Base-by-base conservation (phyloP, 2,329 filamentous ascomycete species). In the Dactylellina haptotyla region DNA sequence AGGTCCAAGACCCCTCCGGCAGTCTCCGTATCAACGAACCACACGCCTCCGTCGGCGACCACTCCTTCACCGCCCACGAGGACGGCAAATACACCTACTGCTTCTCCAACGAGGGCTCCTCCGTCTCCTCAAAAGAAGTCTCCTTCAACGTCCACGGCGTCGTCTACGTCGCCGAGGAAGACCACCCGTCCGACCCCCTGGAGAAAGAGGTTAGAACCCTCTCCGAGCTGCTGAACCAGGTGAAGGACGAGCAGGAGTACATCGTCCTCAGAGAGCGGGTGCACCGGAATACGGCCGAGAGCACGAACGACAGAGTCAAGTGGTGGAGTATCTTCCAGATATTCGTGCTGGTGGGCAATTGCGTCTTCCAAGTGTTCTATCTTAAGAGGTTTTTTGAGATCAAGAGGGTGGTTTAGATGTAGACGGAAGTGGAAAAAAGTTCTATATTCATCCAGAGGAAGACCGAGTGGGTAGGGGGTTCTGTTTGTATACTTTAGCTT, bases 241-340 rank as follows among this genome's bases (percentile, higher is more conserved):
- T 98, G 82, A 97, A 96, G 85, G 95, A 98, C 82, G 95, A 99
- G 84, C 95, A 99, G 84, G 88, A 89, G 78, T 99, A 99, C 84
- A 98, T 99, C 79, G 89, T 99, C 75, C 84, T 98, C 70, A 90
- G 95, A 78, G 95, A 99, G 84, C 88, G 95, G 80, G 97, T 92
- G 78, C 95, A 99, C 86, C 88, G 95, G 81, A 99, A 99, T 84
- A 99, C 95, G 8, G 95, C 95, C 76, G 95, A 99, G 85, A 97
- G 93, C 86, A 99, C 95, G 79, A 99, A 99, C 83, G 87, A 88
- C 78, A 87, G 95, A 77, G 95, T 99, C 81, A 99, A 99, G 85
- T 99, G 95, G 95, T 99, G 95, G 95, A 97, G 95, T 82, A 87
- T 98, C 78, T 98, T 98, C 83, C 93, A 99, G 83, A 88, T 99